Base-by-base conservation (phyloP, 2,329 filamentous ascomycete species). In the Fusarium sp. region DNA sequence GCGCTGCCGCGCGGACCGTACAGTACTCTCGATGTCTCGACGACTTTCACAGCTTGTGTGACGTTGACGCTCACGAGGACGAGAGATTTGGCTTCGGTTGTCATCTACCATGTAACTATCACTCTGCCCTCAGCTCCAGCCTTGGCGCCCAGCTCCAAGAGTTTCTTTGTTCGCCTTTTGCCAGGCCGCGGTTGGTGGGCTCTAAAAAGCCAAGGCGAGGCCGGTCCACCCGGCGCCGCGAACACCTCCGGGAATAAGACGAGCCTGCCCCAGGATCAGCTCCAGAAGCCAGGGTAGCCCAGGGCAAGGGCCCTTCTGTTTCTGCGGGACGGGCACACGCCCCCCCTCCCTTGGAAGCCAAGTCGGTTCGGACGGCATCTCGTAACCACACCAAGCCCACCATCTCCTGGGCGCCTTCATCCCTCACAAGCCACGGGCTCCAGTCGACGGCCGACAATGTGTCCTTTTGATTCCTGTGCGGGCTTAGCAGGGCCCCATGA, bases 311-410 rank as follows among this genome's bases (percentile, higher is more conserved):
- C 15, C 11, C 55, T 59, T 56, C 63, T 71, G 67, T 70, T 66
- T 65, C 60, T 55, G n/a, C 39, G n/a, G 15, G 7, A 41, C 50
- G 23, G 23, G 23, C 23, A 23, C 23, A 23, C 15, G 23, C 31
- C 48, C 31, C 7, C 55, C 64, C 16, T 51, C 61, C 75, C 74
- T 66, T 69, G 53, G 69, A 61, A 73, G 78, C 78, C 78, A 81
- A 81, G 79, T 78, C 79, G 79, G 79, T 73, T 80, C 70, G 71
- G 68, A 80, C 79, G 79, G 79, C 79, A 81, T 79, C 77, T 79
- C 66, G 61, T 66, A 74, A 73, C 74, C 69, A 74, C 74, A 77
- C 75, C 72, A 75, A 73, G 73, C 60, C 75, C 75, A 73, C 66
- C 62, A 60, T 44, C 62, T 65, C 62, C 62, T 66, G 60, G 67